Base-by-base conservation (phyloP, 495 filamentous ascomycete species). In the Aspergillus kassunensis region DNA sequence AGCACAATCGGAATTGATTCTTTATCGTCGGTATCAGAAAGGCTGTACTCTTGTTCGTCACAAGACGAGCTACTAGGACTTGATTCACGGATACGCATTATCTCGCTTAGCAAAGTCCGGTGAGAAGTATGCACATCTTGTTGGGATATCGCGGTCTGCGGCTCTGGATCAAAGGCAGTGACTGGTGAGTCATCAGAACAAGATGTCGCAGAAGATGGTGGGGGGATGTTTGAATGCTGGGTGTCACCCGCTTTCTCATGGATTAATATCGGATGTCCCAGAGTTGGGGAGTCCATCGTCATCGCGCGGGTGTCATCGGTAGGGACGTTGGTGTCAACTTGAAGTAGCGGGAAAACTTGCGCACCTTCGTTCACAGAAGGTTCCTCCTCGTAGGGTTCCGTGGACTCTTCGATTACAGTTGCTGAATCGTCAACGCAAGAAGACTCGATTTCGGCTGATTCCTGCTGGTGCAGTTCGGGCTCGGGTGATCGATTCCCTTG, bases 141-240 rank as follows among this genome's bases (percentile, higher is more conserved):
- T 20, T 61, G 53, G 18, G 72, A 63, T 2, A 80, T 67, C n/a
- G 84, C 81, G 3, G 74, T 78, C 59, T 89, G 86, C 34, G 82
- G 80, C 44, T 90, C 87, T 25, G 74, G 77, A 49, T 90, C 87
- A 57, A 89, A 86, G 52, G 81, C 77, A 6, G 83, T 88, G n/a
- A 77, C 76, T 41, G 78, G 80, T 16, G 80, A 78, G 7, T 76
- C 79, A n/a, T 63, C 70, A 9, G 87, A 76, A 19, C 55, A 64
- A 9, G 68, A 61, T 3, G 73, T 75, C 23, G 68, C 35, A 4
- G 70, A 66, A 7, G 74, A 75, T 2, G 55, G 44, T 20, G 74
- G 72, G 24, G 58, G 79, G 15, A 78, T 56, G 6, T 78, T 73
- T 12, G 76, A 80, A 34, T 65, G 58, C 43, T 78, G 71, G 30